A percentile compares a stretch with the other conserved stretches of the same genome.
Evolutionary conservation across 257 asterid genomes (phyloP).

Genomic region (Lavandula angustifolia): DNA sequence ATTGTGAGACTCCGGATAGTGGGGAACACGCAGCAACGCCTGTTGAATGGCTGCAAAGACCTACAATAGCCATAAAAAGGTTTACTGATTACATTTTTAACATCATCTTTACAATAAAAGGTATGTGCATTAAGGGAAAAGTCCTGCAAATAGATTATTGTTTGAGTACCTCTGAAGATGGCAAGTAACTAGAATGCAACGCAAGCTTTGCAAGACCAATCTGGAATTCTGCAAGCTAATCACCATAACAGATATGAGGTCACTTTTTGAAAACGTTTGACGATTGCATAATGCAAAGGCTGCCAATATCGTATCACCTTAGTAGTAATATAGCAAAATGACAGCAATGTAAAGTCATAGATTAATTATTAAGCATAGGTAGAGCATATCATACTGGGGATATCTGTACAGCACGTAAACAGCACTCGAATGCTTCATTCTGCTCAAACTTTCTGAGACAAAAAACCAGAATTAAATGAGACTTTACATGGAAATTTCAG

Average conservation of each 20-base stretch:
- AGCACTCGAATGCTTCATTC: conserved; percentile 94
- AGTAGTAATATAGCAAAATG: conserved; percentile 9
- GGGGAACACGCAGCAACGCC: conserved; percentile 84
- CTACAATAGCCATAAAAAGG: conserved; percentile 42
- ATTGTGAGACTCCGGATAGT: conserved; percentile 90
- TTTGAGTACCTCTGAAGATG: conserved; percentile 77
- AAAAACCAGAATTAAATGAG: conserved; percentile 31
- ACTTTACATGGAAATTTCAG: conserved; percentile 20
- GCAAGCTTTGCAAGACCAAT: conserved; percentile 93
- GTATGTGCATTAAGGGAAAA: conserved; percentile 6
- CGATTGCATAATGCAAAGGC: conserved; percentile 8
- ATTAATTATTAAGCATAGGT: conserved; percentile 11
- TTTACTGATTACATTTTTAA: conserved; percentile 22
- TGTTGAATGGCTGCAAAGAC: conserved; percentile 86
- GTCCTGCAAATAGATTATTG: conserved; percentile 24
- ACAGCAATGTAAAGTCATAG: background rate
- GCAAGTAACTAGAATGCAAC: conserved; percentile 54
- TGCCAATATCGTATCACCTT: conserved; percentile 20
- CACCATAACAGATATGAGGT: conserved; percentile 36
- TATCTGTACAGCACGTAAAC: conserved; percentile 81
- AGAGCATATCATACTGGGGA: conserved; percentile 59
- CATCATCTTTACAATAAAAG: conserved; percentile 24
- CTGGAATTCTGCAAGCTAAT: conserved; percentile 92
- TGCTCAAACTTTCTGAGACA: conserved; percentile 64
- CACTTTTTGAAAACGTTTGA: conserved; percentile 22